Conservation (phyloP, 2,329 filamentous ascomycete genomes). For the Fusarium nanum region DNA sequence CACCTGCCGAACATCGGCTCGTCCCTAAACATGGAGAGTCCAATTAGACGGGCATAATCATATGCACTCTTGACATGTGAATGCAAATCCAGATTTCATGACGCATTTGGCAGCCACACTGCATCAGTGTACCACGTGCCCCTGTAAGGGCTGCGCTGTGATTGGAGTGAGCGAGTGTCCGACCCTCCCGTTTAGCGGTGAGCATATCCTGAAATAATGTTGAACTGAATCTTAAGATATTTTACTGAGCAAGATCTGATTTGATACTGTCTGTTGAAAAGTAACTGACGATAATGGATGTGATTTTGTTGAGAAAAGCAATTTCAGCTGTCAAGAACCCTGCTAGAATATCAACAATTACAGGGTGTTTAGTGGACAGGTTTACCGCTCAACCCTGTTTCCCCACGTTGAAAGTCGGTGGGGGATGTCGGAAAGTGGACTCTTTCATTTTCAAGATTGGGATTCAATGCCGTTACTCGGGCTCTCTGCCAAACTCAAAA, state of each 20-base stretch:
- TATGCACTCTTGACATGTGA: conserved; percentile 35
- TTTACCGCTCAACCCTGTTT: conserved; percentile 12
- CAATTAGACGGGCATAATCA: conserved; percentile 12
- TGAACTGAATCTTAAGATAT: conserved; percentile 21
- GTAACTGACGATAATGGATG: background rate
- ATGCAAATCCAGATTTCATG: conserved; percentile 26
- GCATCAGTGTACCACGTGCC: conserved; percentile 35
- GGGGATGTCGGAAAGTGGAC: conserved; percentile 34
- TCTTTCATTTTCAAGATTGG: conserved; percentile 7
- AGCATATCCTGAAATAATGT: conserved; percentile 23
- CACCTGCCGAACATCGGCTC: conserved; percentile 39
- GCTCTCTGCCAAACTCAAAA: conserved; percentile 18
- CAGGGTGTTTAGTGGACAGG: conserved; percentile 23
- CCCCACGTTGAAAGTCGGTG: conserved; percentile 36
- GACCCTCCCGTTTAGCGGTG: conserved; percentile 28
- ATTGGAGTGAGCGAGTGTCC: conserved; percentile 7
- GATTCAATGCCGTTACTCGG: background rate
- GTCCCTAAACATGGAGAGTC: conserved; percentile 20
- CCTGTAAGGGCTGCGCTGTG: conserved; percentile 7
- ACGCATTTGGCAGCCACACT: conserved; percentile 27
- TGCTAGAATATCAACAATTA: background rate
- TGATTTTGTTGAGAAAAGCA: conserved; percentile 6
- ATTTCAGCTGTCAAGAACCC: background rate
- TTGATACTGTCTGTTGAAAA: background rate
- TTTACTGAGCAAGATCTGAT: background rate